Evolutionary conservation across 2,329 filamentous ascomycete species (phyloP).

Genomic region (Phaeophleospora eucalypticola): DNA sequence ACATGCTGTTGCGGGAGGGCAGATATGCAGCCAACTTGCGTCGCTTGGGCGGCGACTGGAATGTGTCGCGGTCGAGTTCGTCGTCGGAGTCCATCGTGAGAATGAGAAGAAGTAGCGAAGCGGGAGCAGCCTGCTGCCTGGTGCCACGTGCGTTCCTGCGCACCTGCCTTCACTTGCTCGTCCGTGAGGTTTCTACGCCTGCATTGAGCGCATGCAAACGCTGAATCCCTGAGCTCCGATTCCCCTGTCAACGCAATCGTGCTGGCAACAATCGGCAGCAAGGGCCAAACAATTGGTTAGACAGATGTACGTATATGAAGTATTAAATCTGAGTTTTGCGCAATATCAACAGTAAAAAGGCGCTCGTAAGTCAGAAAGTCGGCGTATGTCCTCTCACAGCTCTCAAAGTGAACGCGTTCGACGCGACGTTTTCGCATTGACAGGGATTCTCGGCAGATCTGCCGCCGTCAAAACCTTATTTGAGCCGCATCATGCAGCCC

Average conservation of each 20-base stretch:
- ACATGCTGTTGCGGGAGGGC: conserved; percentile 13
- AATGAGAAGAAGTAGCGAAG: not conserved
- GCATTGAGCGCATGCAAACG: too few species aligned
- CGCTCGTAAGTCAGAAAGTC: too few species aligned
- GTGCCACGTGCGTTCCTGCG: not conserved
- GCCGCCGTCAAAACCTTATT: conserved; percentile 3
- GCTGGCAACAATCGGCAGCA: not conserved
- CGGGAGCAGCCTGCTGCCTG: too few species aligned
- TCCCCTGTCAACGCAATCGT: not conserved
- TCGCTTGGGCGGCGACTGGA: conserved; percentile 21
- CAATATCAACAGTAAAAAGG: too few species aligned
- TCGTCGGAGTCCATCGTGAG: conserved; percentile 3
- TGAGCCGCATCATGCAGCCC: not conserved
- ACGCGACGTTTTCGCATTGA: not conserved
- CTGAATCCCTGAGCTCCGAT: too few species aligned
- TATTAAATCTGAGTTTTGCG: too few species aligned
- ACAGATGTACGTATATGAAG: too few species aligned
- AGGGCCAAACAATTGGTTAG: not conserved
- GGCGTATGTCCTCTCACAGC: too few species aligned
- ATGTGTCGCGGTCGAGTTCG: conserved; percentile 5
- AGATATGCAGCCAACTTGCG: conserved; percentile 17
- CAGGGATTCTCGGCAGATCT: conserved; percentile 3
- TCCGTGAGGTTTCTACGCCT: too few species aligned
- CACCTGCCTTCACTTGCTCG: too few species aligned
- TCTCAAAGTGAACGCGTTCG: not conserved